Evolutionary conservation across 371 early-diverging fungal species (phyloP), one percentile per base, ranked within the genome.

Genomic region (Sporodiniella umbellata): DNA sequence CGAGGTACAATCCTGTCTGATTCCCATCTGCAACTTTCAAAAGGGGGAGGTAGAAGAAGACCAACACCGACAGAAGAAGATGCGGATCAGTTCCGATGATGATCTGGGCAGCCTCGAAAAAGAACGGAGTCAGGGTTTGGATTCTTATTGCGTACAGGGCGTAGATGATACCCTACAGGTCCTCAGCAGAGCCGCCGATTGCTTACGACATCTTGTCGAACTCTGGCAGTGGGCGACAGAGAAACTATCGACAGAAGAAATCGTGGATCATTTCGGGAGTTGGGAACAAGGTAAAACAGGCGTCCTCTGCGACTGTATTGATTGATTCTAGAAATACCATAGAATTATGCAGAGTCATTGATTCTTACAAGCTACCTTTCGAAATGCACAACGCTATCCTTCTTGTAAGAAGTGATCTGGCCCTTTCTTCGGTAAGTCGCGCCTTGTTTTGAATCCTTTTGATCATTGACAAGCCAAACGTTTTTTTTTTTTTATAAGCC

Each of bases 371-470:
- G 8, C 30, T 75, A 25, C 75, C 75, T 0, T 75, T 75, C 54
- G 71, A 75, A 48, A 60, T 71, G 43, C 60, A 66, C 30, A 75
- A 75, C 45, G 66, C 75, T n/a, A 61, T 75, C 0, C 26, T 71
- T 5, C 48, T 75, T 21, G 58, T 68, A 1, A 54, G 67, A 39
- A 75, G 75, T 22, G 75, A 75, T 56, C 30, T 75, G 12, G 71
- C 75, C 2, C 48, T 75, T 25, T 70, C 75, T 15, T 71, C 66
- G 15, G 73, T 69, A 66, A 60, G 55, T 43, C 19, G 10, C 7
- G 14, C 14, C 8, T 37, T 37, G 15, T 37, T n/a, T n/a, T n/a
- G 18, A 12, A 37, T 10, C n/a, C n/a, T n/a, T n/a, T n/a, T n/a
- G n/a, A n/a, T n/a, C 15, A 11, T 37, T 37, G 38, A n/a, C n/a